Evolutionary conservation across 164 flowering plant genomes (phyloP).

Genomic region (Piper longum): DNA sequence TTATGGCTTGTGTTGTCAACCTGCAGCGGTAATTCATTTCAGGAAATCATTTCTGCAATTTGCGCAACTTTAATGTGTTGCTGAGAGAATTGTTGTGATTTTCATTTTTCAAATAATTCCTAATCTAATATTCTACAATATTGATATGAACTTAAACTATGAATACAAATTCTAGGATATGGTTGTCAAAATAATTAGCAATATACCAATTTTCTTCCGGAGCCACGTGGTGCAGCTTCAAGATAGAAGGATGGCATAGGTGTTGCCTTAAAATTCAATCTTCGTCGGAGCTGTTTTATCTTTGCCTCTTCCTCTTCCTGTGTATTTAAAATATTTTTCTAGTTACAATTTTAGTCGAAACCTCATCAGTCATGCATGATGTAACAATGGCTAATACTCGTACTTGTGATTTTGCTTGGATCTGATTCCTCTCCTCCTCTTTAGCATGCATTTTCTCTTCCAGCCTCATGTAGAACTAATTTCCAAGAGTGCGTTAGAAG

Average conservation of each 20-base stretch:
- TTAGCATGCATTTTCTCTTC: constrained; percentile 50
- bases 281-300: constrained; percentile 47
- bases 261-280: constrained; percentile 65
- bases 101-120: no score
- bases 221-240: constrained; percentile 17
- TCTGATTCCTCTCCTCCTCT: constrained; percentile 50
- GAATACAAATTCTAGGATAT: no score
- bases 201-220: constrained; percentile 36
- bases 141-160: no score
- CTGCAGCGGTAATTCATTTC: background rate
- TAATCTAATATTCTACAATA: no score
- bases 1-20: background rate
- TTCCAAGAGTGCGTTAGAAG: background rate
- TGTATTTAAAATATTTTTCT: background rate
- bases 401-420: constrained; percentile 57
- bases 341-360: no score
- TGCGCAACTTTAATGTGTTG: no score
- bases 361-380: background rate
- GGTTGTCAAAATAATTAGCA: no score
- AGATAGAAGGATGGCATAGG: constrained; percentile 76
- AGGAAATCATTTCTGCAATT: no score
- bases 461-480: constrained; percentile 41
- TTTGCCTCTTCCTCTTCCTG: constrained; percentile 63
- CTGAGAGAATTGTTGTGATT: no score
- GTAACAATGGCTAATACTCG: background rate